A percentile compares a stretch with the other conserved stretches of the same genome.
phyloP scores from a whole-genome alignment of 169 alveolate genomes.

The Plasmodium fragile region DNA sequence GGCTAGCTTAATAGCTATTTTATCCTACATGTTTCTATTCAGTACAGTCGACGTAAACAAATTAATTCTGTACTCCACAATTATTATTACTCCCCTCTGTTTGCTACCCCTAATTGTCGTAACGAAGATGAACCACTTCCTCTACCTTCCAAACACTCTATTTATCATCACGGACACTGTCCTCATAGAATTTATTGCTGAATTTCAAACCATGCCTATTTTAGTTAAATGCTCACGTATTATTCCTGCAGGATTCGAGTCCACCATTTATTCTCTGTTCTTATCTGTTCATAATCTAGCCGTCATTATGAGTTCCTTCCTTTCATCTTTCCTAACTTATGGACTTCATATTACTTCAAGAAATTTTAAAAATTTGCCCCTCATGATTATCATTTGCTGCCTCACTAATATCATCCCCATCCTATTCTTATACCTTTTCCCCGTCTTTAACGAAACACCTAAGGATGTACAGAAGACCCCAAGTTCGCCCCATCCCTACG shows the following conservation, averaged over 20 bases:
- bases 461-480: neutral
- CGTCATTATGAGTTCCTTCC: constrained; percentile 85
- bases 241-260: constrained; percentile 92
- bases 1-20: constrained; percentile 88
- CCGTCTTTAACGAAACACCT: neutral
- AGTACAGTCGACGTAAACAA: constrained; percentile 79
- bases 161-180: constrained; percentile 90
- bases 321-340: constrained; percentile 86
- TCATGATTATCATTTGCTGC: constrained; percentile 46
- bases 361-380: constrained; percentile 79
- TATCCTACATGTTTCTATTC: constrained; percentile 82
- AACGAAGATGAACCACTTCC: constrained; percentile 83
- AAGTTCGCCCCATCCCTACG: neutral
- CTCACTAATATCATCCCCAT: constrained; percentile 60
- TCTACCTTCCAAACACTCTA: constrained; percentile 88
- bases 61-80: constrained; percentile 85
- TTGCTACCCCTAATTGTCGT: constrained; percentile 85
- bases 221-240: constrained; percentile 87
- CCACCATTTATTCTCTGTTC: constrained; percentile 89
- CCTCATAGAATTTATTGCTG: constrained; percentile 87
- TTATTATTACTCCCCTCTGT: constrained; percentile 86
- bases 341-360: constrained; percentile 82
- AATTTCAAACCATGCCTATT: constrained; percentile 90
- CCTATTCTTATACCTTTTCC: constrained; percentile 7
- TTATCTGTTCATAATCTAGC: constrained; percentile 89